These are phyloP conservation scores for Afroboletus lepidellus DNA, from an alignment of 1,284 basidiomycete genomes.

Conservation along the genomic window DNA sequence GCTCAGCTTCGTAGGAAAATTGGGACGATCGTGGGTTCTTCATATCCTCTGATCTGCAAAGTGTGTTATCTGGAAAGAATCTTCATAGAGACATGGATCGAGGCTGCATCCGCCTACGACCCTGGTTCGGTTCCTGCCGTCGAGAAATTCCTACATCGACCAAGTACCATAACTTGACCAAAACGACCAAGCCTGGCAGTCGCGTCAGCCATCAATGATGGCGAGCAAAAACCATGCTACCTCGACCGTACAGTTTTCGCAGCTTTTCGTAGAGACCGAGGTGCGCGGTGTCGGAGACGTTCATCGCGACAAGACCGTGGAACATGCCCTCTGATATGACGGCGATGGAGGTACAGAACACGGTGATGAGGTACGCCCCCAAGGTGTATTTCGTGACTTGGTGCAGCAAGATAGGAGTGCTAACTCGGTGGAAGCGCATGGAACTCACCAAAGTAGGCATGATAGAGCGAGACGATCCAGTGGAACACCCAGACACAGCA, in stretches of 20 bases:
- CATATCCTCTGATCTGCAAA: not conserved
- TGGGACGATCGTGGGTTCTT: not conserved
- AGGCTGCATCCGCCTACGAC: constrained; percentile 1
- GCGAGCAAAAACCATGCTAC: constrained; percentile 3
- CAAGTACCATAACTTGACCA: constrained; percentile 22
- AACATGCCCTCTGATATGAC: constrained; percentile 25
- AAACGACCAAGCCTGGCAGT: constrained; percentile 13
- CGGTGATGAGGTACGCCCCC: constrained; percentile 19
- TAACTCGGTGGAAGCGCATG: too few relatives aligned
- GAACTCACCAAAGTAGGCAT: constrained; percentile 22
- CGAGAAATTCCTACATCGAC: constrained; percentile 4
- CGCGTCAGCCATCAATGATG: not conserved
- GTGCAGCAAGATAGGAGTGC: not conserved
- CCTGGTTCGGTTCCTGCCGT: not conserved
- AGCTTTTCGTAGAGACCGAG: constrained; percentile 21
- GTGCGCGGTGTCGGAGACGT: constrained; percentile 11
- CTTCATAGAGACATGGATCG: constrained; percentile 22
- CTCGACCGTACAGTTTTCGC: constrained; percentile 18
- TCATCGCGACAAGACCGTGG: constrained; percentile 15
- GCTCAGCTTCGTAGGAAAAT: not conserved
- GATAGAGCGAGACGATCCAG: constrained; percentile 22
- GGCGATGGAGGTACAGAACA: constrained; percentile 19
- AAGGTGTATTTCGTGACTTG: constrained; percentile 19
- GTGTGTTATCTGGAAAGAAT: not conserved
- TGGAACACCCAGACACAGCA: constrained; percentile 29